Conservation (phyloP, 1,139 yeast genomes). For the Yamadazyma jaroonii region DNA sequence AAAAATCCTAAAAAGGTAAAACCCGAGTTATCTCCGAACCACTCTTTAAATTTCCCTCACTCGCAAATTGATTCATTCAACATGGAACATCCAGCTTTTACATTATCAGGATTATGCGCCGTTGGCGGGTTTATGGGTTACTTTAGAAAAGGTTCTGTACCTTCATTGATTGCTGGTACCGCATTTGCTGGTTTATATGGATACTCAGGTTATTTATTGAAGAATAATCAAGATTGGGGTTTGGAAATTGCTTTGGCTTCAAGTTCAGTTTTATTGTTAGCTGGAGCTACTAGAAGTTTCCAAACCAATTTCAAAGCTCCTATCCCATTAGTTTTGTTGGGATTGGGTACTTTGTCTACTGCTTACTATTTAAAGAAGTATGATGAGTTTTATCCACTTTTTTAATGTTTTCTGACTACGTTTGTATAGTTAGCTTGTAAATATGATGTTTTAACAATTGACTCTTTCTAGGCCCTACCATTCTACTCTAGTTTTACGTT, state of each 20-base stretch:
- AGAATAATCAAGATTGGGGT: conserved; percentile 74
- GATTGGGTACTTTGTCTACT: conserved; percentile 63
- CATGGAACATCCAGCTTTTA: conserved; percentile 78
- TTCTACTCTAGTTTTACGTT: too few relatives aligned
- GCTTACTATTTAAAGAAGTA: conserved; percentile 72
- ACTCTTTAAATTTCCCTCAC: neutral
- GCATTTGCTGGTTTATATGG: conserved; percentile 70
- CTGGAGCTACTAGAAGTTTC: conserved; percentile 68
- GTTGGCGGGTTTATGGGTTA: conserved; percentile 75
- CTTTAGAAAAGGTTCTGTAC: conserved; percentile 68
- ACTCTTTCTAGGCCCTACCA: too few relatives aligned
- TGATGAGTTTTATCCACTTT: conserved; percentile 57
- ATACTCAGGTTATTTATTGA: conserved; percentile 72
- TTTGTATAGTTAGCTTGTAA: too few relatives aligned
- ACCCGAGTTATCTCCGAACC: neutral
- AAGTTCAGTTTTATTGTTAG: conserved; percentile 60
- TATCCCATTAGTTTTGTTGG: conserved; percentile 65
- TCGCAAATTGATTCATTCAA: neutral
- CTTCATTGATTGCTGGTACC: conserved; percentile 79
- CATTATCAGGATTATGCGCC: conserved; percentile 71
- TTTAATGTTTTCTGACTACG: conserved; percentile 4
- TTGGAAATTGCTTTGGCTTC: conserved; percentile 77
- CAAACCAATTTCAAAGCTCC: conserved; percentile 64
- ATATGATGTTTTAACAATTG: too few relatives aligned
- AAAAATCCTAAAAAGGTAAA: too few relatives aligned